Evolutionary conservation across 768 basidiomycete genomes (phyloP).

Genomic region (Kwoniella sp.): DNA sequence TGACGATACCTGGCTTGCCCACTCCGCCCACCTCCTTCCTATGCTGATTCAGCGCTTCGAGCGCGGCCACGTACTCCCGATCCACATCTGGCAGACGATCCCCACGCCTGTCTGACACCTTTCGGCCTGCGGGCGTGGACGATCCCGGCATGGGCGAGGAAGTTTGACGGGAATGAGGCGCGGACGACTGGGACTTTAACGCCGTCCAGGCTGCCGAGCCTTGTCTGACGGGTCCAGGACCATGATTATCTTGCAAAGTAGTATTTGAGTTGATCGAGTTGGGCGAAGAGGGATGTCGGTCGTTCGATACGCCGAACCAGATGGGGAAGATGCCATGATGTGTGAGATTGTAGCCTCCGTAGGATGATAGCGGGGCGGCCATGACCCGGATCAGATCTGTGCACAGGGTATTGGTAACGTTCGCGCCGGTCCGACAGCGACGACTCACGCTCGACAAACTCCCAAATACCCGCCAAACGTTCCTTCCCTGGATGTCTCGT

Average conservation of each 20-base stretch:
- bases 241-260: background rate
- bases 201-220: constrained; percentile 19
- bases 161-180: constrained; percentile 9
- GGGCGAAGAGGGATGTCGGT: constrained; percentile 10
- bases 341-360: constrained; percentile 34
- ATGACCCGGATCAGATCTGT: constrained; percentile 42
- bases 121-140: constrained; percentile 9
- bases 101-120: constrained; percentile 15
- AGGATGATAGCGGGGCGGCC: constrained; percentile 22
- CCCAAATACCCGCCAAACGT: constrained; percentile 36
- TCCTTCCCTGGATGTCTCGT: constrained; percentile 31
- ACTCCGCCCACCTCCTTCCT: constrained; percentile 9
- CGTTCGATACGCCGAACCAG: constrained; percentile 27
- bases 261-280: constrained; percentile 1
- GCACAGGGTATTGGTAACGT: background rate
- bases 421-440: too few species aligned
- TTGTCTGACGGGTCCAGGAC: constrained; percentile 1
- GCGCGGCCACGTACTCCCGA: constrained; percentile 9
- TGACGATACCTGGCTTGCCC: constrained; percentile 4
- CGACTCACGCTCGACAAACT: constrained; percentile 39
- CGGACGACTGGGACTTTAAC: constrained; percentile 10
- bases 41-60: constrained; percentile 5
- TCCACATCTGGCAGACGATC: background rate
- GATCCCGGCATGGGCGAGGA: constrained; percentile 10
- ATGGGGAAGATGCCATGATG: constrained; percentile 41